Percentiles rank a stretch among this genome's conserved stretches.
Conservation (phyloP, 352 stramenopile species). For the Globisporangium abappressorium region DNA sequence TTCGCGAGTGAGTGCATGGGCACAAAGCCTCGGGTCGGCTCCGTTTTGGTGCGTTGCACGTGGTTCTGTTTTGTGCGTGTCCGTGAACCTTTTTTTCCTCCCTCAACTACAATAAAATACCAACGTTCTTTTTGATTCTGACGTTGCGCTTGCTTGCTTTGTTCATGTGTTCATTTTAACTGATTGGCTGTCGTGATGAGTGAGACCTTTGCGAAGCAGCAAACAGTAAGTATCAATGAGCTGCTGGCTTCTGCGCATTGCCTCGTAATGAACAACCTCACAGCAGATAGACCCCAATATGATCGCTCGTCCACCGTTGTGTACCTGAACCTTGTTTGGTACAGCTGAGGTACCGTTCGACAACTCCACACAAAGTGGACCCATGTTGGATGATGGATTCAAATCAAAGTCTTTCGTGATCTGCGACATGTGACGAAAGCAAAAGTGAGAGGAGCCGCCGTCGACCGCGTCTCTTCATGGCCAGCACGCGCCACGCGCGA, state of each 20-base stretch:
- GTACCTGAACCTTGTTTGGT: too few relatives aligned
- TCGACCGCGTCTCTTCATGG: slow-evolving; percentile 3
- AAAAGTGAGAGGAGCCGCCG: not conserved
- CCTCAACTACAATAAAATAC: not conserved
- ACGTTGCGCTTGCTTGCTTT: not conserved
- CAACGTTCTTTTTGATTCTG: not conserved
- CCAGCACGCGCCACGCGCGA: not conserved
- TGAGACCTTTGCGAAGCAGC: not conserved
- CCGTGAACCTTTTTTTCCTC: not conserved
- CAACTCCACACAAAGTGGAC: not conserved
- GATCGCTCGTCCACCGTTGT: too few relatives aligned
- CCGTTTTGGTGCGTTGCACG: slow-evolving; percentile 1
- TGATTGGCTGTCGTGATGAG: not conserved
- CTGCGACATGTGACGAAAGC: slow-evolving; percentile 5
- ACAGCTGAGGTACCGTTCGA: too few relatives aligned
- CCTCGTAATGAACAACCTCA: not conserved
- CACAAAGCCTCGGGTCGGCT: not conserved
- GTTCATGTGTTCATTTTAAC: not conserved
- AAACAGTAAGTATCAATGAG: too few relatives aligned
- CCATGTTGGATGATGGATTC: not conserved
- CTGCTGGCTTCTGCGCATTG: not conserved
- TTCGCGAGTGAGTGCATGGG: not conserved
- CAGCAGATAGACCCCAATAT: not conserved
- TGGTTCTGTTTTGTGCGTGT: slow-evolving; percentile 1
- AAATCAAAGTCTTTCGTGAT: not conserved